Conservation (phyloP, 495 filamentous ascomycete species). For the Penicillium waksmanii region DNA sequence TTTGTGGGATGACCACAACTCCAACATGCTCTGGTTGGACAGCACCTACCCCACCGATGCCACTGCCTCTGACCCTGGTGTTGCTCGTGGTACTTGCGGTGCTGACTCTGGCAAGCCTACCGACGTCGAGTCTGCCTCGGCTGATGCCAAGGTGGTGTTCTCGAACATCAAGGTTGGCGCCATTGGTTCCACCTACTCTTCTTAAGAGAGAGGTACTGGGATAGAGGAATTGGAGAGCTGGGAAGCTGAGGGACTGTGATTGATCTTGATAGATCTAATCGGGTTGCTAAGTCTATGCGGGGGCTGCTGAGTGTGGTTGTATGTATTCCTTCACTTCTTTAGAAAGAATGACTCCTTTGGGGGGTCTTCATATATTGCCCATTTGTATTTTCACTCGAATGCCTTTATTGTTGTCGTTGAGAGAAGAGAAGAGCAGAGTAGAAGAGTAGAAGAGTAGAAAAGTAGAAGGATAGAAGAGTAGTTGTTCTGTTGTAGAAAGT, state of each 20-base stretch:
- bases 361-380: neutral
- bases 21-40: conserved; percentile 87
- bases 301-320: neutral
- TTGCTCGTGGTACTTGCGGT: conserved; percentile 73
- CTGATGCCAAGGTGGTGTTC: conserved; percentile 63
- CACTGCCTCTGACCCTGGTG: conserved; percentile 60
- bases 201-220: conserved; percentile 8
- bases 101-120: conserved; percentile 62
- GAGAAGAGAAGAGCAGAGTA: neutral
- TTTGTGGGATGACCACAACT: conserved; percentile 76
- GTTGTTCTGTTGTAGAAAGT: neutral
- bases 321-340: conserved; percentile 10
- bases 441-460: neutral
- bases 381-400: conserved; percentile 5
- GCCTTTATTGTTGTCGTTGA: conserved; percentile 4
- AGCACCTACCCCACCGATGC: conserved; percentile 67
- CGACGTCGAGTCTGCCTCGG: conserved; percentile 58
- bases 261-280: too few relatives aligned
- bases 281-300: neutral
- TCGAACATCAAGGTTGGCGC: conserved; percentile 72
- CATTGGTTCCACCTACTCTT: conserved; percentile 63
- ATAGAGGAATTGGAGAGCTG: neutral
- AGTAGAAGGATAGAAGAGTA: neutral
- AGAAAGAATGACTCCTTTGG: neutral
- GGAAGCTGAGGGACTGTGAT: neutral